These are phyloP conservation scores for Capsella rubella DNA, from an alignment of 441 rosid species.

Conservation along the genomic window DNA sequence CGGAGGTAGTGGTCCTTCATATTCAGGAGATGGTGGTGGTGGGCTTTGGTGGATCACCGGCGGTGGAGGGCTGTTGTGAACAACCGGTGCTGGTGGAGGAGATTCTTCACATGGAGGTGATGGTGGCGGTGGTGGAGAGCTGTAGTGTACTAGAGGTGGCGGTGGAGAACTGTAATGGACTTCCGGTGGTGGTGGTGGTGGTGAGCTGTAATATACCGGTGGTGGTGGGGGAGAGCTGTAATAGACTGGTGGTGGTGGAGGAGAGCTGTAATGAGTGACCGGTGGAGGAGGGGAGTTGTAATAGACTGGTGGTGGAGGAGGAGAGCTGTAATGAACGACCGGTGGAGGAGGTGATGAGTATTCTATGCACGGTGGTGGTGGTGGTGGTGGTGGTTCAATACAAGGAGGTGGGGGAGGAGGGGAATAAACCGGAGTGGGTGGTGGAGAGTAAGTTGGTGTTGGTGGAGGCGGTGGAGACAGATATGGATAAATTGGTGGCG, in stretches of 20 bases:
- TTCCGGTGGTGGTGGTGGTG: constrained; percentile 10
- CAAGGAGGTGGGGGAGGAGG: constrained; percentile 62
- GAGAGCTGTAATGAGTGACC: constrained; percentile 35
- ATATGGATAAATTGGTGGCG: constrained; percentile 40
- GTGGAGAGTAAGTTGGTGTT: constrained; percentile 39
- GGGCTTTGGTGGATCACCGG: neutral
- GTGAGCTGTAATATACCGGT: neutral
- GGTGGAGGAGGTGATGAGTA: constrained; percentile 52
- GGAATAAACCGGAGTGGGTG: constrained; percentile 46
- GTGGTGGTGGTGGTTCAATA: constrained; percentile 56
- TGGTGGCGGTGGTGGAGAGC: constrained; percentile 26
- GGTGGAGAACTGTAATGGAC: neutral
- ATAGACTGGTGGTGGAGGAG: constrained; percentile 47
- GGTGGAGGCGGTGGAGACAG: constrained; percentile 59
- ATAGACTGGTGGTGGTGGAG: neutral
- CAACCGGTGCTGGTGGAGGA: constrained; percentile 29
- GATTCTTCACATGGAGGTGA: constrained; percentile 26
- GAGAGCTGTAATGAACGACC: constrained; percentile 30
- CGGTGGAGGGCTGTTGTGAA: constrained; percentile 24
- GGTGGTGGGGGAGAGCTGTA: neutral
- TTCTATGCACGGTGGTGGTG: constrained; percentile 53
- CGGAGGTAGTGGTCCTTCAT: constrained; percentile 93
- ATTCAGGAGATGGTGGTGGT: constrained; percentile 73
- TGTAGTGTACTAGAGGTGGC: neutral
- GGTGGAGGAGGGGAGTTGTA: constrained; percentile 22